Evolutionary conservation across 108 stramenopile genomes (phyloP), one percentile per base, ranked within the genome.

Genomic region (Skeletonema grethae): DNA sequence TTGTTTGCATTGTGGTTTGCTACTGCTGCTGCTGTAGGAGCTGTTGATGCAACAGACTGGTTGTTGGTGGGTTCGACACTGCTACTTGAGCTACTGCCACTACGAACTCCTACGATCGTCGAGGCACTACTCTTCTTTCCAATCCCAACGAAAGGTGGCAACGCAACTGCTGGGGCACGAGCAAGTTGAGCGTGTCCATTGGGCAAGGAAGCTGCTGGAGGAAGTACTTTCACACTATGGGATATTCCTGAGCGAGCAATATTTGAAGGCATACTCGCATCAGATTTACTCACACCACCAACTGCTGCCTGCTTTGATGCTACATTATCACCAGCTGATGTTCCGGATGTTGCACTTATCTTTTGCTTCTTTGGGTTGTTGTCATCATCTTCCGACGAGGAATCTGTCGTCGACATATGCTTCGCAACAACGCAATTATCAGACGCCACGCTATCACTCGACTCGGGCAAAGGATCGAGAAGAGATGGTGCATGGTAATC

Each of bases 111-210:
- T 2, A 53, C 50, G 16, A 4, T 1, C 6, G 20, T 22, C 15
- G 15, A 20, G 15, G 53, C 60, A 34, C 45, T 11, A 29, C 56
- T 57, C 63, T 53, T 77, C 63, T 90, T 94, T 29, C 93, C 93
- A 66, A 94, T 81, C 0, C 93, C 93, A 53, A 67, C 70, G 73
- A 94, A 94, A 41, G 93, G 90, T n/a, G 93, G 93, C 22, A 94
- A 86, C 32, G 80, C 39, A 38, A 83, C 70, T 12, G 85, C 90
- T 20, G 90, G 90, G 53, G 93, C 89, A 16, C 68, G 59, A 10
- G 72, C 80, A 24, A 90, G 65, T 15, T 86, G 82, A 13, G 73
- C 60, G 34, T 85, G 79, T 2, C 75, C 76, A 29, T 77, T 85
- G 30, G 67, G 63, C 9, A 69, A 53, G 15, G 59, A 61, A 4